Conservation (phyloP, 106 monocot species). For the Phalaenopsis equestris region DNA sequence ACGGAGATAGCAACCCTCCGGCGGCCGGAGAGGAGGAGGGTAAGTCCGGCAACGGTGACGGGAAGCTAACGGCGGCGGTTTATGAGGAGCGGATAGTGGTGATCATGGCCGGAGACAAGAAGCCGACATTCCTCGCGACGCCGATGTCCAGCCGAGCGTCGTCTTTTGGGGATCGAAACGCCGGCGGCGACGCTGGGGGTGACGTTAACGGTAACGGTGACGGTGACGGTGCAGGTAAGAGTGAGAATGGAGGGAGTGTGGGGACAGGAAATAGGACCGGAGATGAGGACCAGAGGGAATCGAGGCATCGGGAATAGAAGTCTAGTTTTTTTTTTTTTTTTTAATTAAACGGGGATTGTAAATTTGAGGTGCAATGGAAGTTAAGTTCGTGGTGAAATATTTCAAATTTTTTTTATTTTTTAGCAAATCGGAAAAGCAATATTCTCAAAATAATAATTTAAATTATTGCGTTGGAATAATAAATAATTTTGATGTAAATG, state of each 20-base stretch:
- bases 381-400: too few species aligned
- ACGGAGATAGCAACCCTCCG: neutral
- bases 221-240: neutral
- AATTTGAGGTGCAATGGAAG: too few species aligned
- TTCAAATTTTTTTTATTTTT: too few species aligned
- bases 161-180: slow-evolving; percentile 25
- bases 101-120: slow-evolving; percentile 63
- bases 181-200: neutral
- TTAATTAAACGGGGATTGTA: neutral
- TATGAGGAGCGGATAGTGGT: slow-evolving; percentile 47
- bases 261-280: neutral
- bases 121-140: slow-evolving; percentile 55
- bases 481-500: too few species aligned
- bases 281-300: neutral
- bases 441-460: too few species aligned
- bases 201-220: neutral
- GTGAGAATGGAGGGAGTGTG: neutral
- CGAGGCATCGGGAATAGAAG: neutral
- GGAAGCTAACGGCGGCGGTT: neutral
- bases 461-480: too few species aligned
- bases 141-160: slow-evolving; percentile 46
- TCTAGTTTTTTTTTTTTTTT: neutral
- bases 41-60: neutral
- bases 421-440: too few species aligned
- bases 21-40: neutral